Evolutionary conservation across 2,329 filamentous ascomycete genomes (phyloP), one percentile per base, ranked within the genome.

Genomic region (Cadophora sp.): DNA sequence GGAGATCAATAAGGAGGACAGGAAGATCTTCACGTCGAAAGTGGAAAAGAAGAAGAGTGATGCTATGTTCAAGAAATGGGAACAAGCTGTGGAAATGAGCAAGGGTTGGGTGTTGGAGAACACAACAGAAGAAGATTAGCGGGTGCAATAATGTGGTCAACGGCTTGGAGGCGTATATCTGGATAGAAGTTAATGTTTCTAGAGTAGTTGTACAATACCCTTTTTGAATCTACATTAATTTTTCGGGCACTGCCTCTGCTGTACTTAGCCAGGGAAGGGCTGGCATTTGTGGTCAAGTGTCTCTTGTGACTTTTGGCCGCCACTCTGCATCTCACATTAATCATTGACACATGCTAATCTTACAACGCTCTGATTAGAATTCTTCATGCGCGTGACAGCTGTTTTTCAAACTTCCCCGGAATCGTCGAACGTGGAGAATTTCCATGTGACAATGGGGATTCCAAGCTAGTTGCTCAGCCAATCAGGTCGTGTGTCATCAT

Each of bases 1-100:
- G 77, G 83, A 89, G 65, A 89, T 93, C 78, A 94, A 94, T 77
- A 87, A 83, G 40, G 86, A 90, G 70, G 91, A 90, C 66, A 84
- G 87, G 62, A 91, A 88, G 69, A 84, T 87, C 37, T 94, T 94
- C 80, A 85, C 86, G 77, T 90, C 91, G 2, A 81, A 86, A 66
- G 89, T 93, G 69, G 81, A 83, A n/a, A 79, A 83, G 70, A 82
- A 86, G 69, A 85, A 88, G 73, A 88, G 89, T 69, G 79, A 79
- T 37, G 84, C 83, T 76, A 87, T 91, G 81, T 93, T 92, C 76
- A 85, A 83, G 73, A 86, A 87, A 73, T 94, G 92, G 92, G 85
- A 88, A 74, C 89, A 91, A 79, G 92, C 92, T 1, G 92, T 95
- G 46, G 83, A 91, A 77, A 94, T 94, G 91, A 91, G 88, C 75